These are phyloP conservation scores for Halophytophthora polymorphica DNA, from an alignment of 352 stramenopile species.

Conservation along the genomic window DNA sequence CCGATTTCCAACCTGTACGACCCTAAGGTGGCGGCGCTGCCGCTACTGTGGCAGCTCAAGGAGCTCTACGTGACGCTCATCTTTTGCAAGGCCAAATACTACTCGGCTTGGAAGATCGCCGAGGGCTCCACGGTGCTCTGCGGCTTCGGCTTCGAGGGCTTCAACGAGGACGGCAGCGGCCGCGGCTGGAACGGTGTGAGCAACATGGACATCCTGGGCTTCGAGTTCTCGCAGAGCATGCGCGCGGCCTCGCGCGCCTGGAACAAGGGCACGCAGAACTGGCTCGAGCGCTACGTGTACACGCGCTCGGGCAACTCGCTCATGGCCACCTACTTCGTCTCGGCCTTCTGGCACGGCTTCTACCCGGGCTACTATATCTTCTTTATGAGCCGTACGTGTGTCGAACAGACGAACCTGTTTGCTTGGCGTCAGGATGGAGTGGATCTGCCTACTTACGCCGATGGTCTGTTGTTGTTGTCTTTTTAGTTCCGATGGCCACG, in stretches of 20 bases:
- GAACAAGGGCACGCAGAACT: slow-evolving; percentile 97
- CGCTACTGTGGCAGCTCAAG: slow-evolving; percentile 59
- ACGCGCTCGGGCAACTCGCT: slow-evolving; percentile 90
- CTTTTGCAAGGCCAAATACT: slow-evolving; percentile 94
- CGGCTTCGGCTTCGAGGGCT: slow-evolving; percentile 93
- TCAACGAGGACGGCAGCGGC: slow-evolving; percentile 79
- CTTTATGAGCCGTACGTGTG: slow-evolving; percentile 79
- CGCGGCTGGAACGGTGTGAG: slow-evolving; percentile 93
- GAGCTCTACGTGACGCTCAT: slow-evolving; percentile 90
- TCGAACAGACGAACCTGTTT: not conserved
- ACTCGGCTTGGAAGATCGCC: slow-evolving; percentile 93
- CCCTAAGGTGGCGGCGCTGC: slow-evolving; percentile 39
- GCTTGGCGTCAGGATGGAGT: not conserved
- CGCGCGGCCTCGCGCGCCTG: slow-evolving; percentile 87
- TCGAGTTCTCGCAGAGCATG: slow-evolving; percentile 93
- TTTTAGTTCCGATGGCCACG: slow-evolving; percentile 55
- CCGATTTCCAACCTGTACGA: slow-evolving; percentile 51
- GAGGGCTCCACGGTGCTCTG: slow-evolving; percentile 81
- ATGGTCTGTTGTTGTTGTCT: slow-evolving; percentile 3
- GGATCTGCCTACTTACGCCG: too few species aligned
- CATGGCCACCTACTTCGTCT: slow-evolving; percentile 90
- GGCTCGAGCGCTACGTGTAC: slow-evolving; percentile 95
- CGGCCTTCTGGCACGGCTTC: slow-evolving; percentile 96
- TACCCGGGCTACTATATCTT: slow-evolving; percentile 97
- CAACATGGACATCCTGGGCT: slow-evolving; percentile 96